A percentile compares a stretch with the other conserved stretches of the same genome.
These are phyloP conservation scores for Hirsutella minnesotensis DNA, from an alignment of 2,329 filamentous ascomycete species.

Conservation along the genomic window DNA sequence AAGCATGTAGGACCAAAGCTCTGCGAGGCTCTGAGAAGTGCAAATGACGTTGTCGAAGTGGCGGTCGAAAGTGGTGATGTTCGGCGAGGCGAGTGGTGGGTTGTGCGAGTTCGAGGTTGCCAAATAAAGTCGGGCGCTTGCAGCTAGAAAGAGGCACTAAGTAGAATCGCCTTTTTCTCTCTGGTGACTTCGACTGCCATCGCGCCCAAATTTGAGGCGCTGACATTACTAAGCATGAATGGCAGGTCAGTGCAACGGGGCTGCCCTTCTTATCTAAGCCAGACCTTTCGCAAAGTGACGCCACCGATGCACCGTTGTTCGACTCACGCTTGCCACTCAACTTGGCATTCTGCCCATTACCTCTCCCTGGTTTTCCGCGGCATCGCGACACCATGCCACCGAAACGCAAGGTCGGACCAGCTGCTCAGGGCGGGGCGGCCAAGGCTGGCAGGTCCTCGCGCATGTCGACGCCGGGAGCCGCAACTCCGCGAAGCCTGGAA, in stretches of 20 bases:
- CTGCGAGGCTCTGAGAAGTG: no score
- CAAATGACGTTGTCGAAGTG: no score
- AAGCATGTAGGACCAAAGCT: no score
- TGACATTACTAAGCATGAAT: no score
- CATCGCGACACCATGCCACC: slow-evolving; percentile 42
- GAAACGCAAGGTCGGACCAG: slow-evolving; percentile 54
- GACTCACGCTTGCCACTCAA: neutral
- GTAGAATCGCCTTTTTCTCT: no score
- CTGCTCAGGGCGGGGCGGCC: slow-evolving; percentile 28
- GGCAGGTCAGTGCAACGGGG: no score
- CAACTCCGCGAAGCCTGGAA: slow-evolving; percentile 45
- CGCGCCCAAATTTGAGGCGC: no score
- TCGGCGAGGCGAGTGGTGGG: neutral
- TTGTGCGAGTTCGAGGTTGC: no score
- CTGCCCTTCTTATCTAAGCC: neutral
- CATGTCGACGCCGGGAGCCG: slow-evolving; percentile 48
- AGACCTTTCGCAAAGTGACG: neutral
- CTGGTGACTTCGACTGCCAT: no score
- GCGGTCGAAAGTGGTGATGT: neutral
- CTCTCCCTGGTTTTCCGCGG: slow-evolving; percentile 4
- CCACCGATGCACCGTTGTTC: slow-evolving; percentile 1
- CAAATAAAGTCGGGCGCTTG: no score
- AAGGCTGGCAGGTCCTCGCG: slow-evolving; percentile 47
- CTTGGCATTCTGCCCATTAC: neutral
- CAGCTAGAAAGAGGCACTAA: no score